Evolutionary conservation across 345 rosid genomes (phyloP).

Genomic region (Populus alba): DNA sequence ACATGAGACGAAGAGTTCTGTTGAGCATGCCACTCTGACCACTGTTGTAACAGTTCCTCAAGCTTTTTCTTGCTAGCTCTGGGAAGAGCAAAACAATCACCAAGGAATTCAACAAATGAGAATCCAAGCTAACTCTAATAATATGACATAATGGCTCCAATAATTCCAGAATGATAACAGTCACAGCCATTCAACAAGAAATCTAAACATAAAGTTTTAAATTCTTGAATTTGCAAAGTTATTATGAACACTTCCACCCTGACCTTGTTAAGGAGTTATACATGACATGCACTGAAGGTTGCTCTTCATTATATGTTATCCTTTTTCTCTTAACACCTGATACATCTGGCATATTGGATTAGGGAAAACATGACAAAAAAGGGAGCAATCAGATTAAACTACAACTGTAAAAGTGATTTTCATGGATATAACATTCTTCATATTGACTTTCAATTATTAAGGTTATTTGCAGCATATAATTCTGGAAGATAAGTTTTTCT

Average conservation of each 20-base stretch:
- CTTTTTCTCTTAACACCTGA: conserved; percentile 74
- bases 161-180: not conserved
- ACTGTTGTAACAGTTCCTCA: conserved; percentile 71
- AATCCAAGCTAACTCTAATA: conserved; percentile 10
- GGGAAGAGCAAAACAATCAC: conserved; percentile 22
- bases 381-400: not conserved
- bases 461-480: not conserved
- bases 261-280: conserved; percentile 81
- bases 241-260: conserved; percentile 23
- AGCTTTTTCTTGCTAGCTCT: conserved; percentile 88
- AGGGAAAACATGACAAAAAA: conserved; percentile 43
- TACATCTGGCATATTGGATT: conserved; percentile 49
- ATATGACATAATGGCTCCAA: not conserved
- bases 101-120: conserved; percentile 9
- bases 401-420: not conserved
- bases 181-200: conserved; percentile 7
- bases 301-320: conserved; percentile 43
- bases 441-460: not conserved
- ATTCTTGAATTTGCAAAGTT: conserved; percentile 7
- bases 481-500: not conserved
- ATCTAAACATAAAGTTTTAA: conserved; percentile 5
- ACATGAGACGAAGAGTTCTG: conserved; percentile 49
- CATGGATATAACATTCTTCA: not conserved
- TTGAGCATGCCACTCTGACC: conserved; percentile 94
- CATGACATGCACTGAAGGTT: conserved; percentile 70